phyloP scores from a whole-genome alignment of 306 rosid species.

The Sophora flavescens region DNA sequence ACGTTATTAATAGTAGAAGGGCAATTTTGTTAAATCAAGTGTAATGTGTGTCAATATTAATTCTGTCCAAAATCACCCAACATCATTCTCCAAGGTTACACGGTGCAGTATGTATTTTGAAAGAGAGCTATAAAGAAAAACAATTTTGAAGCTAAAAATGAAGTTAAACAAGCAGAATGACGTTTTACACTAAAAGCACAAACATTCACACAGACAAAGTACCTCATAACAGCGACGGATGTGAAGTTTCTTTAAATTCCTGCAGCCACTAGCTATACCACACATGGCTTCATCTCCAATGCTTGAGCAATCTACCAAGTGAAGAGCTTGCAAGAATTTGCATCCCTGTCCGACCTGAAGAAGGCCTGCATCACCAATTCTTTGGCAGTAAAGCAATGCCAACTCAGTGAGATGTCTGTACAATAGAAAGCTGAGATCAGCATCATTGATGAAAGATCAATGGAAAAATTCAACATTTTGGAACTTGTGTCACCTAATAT shows the following conservation, averaged over 20 bases:
- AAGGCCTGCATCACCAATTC: slow-evolving; percentile 78
- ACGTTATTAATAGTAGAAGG: neutral
- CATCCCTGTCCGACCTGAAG: slow-evolving; percentile 84
- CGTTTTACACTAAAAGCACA: neutral
- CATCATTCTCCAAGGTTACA: neutral
- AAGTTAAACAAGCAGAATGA: slow-evolving; percentile 23
- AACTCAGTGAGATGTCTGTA: slow-evolving; percentile 81
- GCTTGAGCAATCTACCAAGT: slow-evolving; percentile 92
- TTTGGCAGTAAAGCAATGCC: slow-evolving; percentile 86
- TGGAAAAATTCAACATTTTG: neutral
- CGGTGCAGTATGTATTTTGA: slow-evolving; percentile 30
- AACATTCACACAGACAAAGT: slow-evolving; percentile 23
- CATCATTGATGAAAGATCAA: slow-evolving; percentile 17
- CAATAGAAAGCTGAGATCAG: slow-evolving; percentile 46
- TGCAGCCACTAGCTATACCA: slow-evolving; percentile 85
- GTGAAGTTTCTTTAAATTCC: slow-evolving; percentile 86
- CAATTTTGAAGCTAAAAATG: neutral
- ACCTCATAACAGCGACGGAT: slow-evolving; percentile 97
- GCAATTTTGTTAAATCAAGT: neutral
- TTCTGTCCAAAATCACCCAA: slow-evolving; percentile 20
- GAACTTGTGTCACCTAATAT: slow-evolving; percentile 1
- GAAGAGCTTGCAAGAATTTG: slow-evolving; percentile 86
- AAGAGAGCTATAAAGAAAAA: slow-evolving; percentile 19
- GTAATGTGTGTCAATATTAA: neutral
- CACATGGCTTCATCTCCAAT: slow-evolving; percentile 93